phyloP scores from a whole-genome alignment of 2,329 filamentous ascomycete genomes.

The Fonsecaea multimorphosa region DNA sequence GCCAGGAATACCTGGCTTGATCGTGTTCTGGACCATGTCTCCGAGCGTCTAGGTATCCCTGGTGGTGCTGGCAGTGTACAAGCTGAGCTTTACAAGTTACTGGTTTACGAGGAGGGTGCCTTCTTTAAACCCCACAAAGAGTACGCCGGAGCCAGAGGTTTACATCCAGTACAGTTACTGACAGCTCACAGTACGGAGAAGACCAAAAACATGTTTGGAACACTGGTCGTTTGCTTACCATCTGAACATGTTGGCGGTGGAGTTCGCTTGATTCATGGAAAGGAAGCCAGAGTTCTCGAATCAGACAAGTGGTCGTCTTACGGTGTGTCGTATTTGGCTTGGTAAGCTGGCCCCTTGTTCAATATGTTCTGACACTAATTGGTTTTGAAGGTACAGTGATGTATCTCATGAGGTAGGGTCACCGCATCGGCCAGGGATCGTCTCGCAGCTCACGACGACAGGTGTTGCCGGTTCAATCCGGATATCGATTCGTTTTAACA shows the following conservation, averaged over 20 bases:
- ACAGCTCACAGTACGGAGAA: slow-evolving; percentile 48
- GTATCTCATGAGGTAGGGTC: no score
- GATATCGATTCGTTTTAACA: slow-evolving; percentile 58
- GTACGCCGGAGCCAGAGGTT: slow-evolving; percentile 16
- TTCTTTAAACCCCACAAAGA: slow-evolving; percentile 58
- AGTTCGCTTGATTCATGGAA: slow-evolving; percentile 49
- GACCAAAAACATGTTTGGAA: slow-evolving; percentile 57
- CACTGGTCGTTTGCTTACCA: slow-evolving; percentile 57
- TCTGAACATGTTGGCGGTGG: slow-evolving; percentile 56
- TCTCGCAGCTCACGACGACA: slow-evolving; percentile 13
- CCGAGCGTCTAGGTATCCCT: slow-evolving; percentile 18
- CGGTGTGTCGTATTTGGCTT: no score
- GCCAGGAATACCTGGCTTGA: slow-evolving; percentile 41
- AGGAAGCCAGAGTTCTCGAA: not conserved
- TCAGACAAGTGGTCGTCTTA: no score
- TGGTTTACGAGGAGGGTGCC: slow-evolving; percentile 58
- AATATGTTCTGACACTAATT: no score
- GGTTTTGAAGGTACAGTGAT: no score
- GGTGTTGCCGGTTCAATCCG: slow-evolving; percentile 51
- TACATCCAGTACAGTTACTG: not conserved
- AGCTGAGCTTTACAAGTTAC: slow-evolving; percentile 55
- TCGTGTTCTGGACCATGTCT: slow-evolving; percentile 14
- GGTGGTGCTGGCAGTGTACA: slow-evolving; percentile 41
- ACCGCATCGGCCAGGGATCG: not conserved
- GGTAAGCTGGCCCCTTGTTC: slow-evolving; percentile 11